phyloP scores from a whole-genome alignment of 2,329 filamentous ascomycete genomes.

The Talaromyces sp. region DNA sequence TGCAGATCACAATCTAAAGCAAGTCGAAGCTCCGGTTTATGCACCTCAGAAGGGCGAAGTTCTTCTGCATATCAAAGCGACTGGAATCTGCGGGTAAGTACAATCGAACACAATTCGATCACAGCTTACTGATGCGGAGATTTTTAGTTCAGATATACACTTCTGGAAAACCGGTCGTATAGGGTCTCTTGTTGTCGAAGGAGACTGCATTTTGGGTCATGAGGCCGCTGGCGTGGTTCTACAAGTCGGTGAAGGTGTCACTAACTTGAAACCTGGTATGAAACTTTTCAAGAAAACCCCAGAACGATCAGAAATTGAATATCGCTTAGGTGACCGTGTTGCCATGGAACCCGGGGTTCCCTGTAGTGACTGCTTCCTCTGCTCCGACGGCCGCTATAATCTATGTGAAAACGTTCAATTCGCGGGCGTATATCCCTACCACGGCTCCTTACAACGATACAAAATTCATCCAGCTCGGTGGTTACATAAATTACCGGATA shows the following conservation, averaged over 20 bases:
- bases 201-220: constrained; percentile 64
- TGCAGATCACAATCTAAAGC: constrained; percentile 57
- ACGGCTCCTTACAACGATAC: constrained; percentile 60
- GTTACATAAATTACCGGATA: constrained; percentile 56
- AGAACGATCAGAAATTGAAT: not conserved
- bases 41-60: constrained; percentile 55
- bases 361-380: constrained; percentile 60
- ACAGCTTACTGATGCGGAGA: not conserved
- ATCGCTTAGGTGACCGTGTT: constrained; percentile 55
- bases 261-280: constrained; percentile 47
- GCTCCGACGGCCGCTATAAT: constrained; percentile 60
- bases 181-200: constrained; percentile 59
- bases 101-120: not conserved
- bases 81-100: constrained; percentile 60
- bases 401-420: constrained; percentile 62
- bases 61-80: constrained; percentile 60
- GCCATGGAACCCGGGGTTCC: constrained; percentile 66
- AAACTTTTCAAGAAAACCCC: not conserved
- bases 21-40: constrained; percentile 56
- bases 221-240: constrained; percentile 62
- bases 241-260: constrained; percentile 55
- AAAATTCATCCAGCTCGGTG: constrained; percentile 61
- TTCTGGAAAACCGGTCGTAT: constrained; percentile 66
- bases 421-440: constrained; percentile 59
- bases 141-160: constrained; percentile 61